A percentile compares a stretch with the other conserved stretches of the same genome.
phyloP scores from a whole-genome alignment of 2,329 filamentous ascomycete genomes.

The Westerdykella sp. region DNA sequence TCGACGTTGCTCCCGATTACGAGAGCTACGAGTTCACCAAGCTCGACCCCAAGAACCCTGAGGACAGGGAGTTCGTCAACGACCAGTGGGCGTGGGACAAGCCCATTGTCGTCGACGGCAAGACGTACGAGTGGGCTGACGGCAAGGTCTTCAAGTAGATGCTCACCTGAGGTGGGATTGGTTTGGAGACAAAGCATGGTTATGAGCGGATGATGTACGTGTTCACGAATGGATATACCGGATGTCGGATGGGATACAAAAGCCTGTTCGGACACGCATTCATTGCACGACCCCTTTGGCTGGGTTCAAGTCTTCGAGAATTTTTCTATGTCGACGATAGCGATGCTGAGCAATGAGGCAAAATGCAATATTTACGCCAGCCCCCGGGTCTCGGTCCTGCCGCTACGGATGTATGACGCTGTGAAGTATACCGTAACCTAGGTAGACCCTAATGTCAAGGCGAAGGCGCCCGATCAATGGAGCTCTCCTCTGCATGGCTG shows the following conservation, averaged over 20 bases:
- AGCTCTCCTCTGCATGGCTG: no score
- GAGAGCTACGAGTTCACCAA: conserved; percentile 97
- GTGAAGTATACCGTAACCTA: no score
- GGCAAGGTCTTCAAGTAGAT: conserved; percentile 99
- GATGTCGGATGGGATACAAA: conserved; percentile 20
- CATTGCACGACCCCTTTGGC: conserved; percentile 18
- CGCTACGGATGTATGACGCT: no score
- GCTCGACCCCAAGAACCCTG: conserved; percentile 80
- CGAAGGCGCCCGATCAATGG: no score
- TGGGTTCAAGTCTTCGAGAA: conserved; percentile 1
- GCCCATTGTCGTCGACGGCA: conserved; percentile 70
- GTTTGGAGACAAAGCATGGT: conserved; percentile 24
- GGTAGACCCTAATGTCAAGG: no score
- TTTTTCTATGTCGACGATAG: no score
- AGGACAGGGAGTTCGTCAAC: conserved; percentile 80
- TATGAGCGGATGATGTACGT: conserved; percentile 22
- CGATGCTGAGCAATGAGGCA: no score
- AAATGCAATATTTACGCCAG: no score
- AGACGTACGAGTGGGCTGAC: conserved; percentile 80
- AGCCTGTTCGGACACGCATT: conserved; percentile 21
- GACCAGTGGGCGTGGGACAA: conserved; percentile 91
- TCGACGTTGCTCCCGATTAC: conserved; percentile 94
- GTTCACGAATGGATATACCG: conserved; percentile 18
- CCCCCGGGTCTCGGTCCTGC: no score
- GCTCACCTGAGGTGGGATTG: conserved; percentile 9